Evolutionary conservation across 129 eudicot genomes (phyloP), one percentile per base, ranked within the genome.

Genomic region (Flaveria trinervia): DNA sequence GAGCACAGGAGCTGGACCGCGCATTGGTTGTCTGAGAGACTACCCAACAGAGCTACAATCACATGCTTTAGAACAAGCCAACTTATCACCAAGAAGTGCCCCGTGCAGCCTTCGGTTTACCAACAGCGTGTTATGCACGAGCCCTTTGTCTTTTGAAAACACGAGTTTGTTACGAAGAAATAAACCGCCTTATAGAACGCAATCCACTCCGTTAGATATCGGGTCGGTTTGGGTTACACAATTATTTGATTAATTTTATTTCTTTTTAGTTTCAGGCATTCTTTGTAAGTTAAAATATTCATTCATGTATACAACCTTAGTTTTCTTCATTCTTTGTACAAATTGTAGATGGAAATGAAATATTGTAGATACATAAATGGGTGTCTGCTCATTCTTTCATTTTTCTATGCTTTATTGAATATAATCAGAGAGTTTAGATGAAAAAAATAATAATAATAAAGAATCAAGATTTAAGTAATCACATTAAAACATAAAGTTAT

Each of bases 1-100:
- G 88, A 80, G 86, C 65, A 83, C 92, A 0, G 88, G 88, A 17
- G 89, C 88, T 9, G 89, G 89, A 14, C 88, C 88, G 0, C 83
- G 89, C 56, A 88, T 88, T n/a, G 81, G 87, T 20, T 85, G 84
- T 59, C 62, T 85, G 33, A 73, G 89, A n/a, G 89, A 88, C 26
- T 85, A 85, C 79, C 89, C 89, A 0, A 48, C 68, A 14, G 82
- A 83, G 68, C 57, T 88, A 71, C 68, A 88, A 71, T 76, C 71
- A 3, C 88, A 85, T 17, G 92, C 89, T 45, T 68, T 81, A 26
- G 83, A 87, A 77, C 77, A 84, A 44, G 79, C 81, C 39, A 62
- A 80, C 20, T 80, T 87, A 43, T 87, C 91, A 7, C 84, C 87
- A 52, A 74, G 65, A 77, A 65, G 69, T 45, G 79, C 83, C 8